Evolutionary conservation across 2,329 filamentous ascomycete species (phyloP).

Genomic region (Pseudocercospora cruenta): DNA sequence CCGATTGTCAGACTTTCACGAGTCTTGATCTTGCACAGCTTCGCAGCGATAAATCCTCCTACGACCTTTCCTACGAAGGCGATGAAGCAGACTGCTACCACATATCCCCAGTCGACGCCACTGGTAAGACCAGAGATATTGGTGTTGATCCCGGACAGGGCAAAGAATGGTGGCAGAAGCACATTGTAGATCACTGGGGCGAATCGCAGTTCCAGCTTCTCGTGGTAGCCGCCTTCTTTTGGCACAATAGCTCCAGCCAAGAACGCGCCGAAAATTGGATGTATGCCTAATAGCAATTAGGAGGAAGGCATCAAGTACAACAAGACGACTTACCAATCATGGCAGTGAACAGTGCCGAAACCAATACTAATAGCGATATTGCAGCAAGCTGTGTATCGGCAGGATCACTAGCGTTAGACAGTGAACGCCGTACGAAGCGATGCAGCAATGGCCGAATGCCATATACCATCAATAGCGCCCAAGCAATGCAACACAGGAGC

Average conservation of each 20-base stretch:
- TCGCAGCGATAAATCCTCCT: slow-evolving; percentile 76
- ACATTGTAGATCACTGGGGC: slow-evolving; percentile 57
- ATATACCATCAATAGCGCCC: slow-evolving; percentile 72
- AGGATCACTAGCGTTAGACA: not conserved
- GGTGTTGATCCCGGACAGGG: slow-evolving; percentile 82
- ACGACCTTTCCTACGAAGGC: slow-evolving; percentile 83
- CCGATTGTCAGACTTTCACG: slow-evolving; percentile 84
- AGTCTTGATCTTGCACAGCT: slow-evolving; percentile 75
- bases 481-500: slow-evolving; percentile 72
- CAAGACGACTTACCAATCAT: slow-evolving; percentile 68
- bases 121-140: slow-evolving; percentile 78
- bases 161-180: slow-evolving; percentile 87
- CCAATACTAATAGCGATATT: slow-evolving; percentile 74
- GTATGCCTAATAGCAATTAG: slow-evolving; percentile 49
- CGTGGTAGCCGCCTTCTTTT: slow-evolving; percentile 60
- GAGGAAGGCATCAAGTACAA: no score
- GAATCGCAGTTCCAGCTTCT: slow-evolving; percentile 82
- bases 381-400: not conserved
- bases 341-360: slow-evolving; percentile 77
- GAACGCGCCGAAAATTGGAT: slow-evolving; percentile 90
- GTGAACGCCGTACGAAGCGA: not conserved
- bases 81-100: slow-evolving; percentile 74
- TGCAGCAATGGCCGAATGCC: slow-evolving; percentile 25
- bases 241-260: slow-evolving; percentile 83
- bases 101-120: slow-evolving; percentile 83